Evolutionary conservation across 2,329 filamentous ascomycete species (phyloP), one percentile per base, ranked within the genome.

Genomic region (Sporothrix mexicana): DNA sequence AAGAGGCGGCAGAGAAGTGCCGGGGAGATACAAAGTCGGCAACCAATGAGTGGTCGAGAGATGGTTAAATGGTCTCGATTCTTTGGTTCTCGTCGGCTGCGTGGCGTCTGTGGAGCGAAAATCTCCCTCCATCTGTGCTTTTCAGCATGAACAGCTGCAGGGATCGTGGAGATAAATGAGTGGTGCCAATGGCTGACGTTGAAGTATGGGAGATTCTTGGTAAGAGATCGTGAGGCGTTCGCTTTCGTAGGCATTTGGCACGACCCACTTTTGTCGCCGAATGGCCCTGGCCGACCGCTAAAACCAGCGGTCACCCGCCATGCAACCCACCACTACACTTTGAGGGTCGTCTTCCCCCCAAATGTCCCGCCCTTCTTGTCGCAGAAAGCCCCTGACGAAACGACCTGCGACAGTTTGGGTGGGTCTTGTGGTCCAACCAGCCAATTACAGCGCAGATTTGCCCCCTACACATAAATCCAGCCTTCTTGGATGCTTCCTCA

Each of bases 321-420:
- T 36, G 30, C 30, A 36, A 36, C 49, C 49, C 17, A 20, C 51
- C 51, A n/a, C n/a, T n/a, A n/a, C n/a, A n/a, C n/a, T n/a, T n/a
- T n/a, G n/a, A n/a, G 36, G 59, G n/a, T 41, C 59, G 59, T 36
- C 9, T 25, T 49, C 15, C 47, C 49, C 23, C 15, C n/a, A n/a
- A 47, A 20, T 57, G n/a, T 66, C 59, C 69, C 69, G 43, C 45
- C 66, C 64, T 69, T 43, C 23, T 51, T 80, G 79, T 82, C 77
- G 76, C 76, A 79, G 79, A 79, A 77, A 73, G 75, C 79, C 80
- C 80, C 79, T 78, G 80, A 78, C 80, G 81, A 82, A 82, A 82
- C 81, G 77, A 72, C 70, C 79, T 81, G 80, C 77, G 78, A 81
- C 80, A 70, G 73, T 73, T 72, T 71, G 73, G 72, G 73, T 69